A percentile compares a stretch with the other conserved stretches of the same genome.
Conservation (phyloP, 345 rosid species). For the Moricandia arvensis region DNA sequence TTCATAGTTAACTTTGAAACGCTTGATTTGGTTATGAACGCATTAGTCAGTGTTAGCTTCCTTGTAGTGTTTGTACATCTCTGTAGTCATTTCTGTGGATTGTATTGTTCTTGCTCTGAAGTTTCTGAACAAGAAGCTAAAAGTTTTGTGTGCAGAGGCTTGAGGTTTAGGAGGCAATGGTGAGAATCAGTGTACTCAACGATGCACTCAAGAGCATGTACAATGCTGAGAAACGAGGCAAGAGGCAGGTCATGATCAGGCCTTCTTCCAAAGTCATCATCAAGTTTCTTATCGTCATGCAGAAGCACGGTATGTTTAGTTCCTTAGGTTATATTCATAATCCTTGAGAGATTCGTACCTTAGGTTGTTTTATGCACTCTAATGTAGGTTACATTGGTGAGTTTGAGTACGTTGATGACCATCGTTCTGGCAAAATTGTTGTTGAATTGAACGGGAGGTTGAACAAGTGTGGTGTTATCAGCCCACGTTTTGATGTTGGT, state of each 20-base stretch:
- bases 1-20: slow-evolving; percentile 7
- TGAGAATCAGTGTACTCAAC: slow-evolving; percentile 39
- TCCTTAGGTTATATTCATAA: not conserved
- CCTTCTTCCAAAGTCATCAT: slow-evolving; percentile 39
- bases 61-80: not conserved
- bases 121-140: not conserved
- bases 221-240: slow-evolving; percentile 41
- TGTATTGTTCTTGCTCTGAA: not conserved
- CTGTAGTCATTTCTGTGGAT: not conserved
- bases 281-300: slow-evolving; percentile 42
- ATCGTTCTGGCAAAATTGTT: slow-evolving; percentile 52
- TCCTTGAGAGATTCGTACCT: not conserved
- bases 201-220: slow-evolving; percentile 41
- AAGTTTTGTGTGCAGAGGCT: slow-evolving; percentile 1
- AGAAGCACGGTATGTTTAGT: slow-evolving; percentile 31
- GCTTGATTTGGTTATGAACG: not conserved
- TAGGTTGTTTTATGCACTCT: not conserved
- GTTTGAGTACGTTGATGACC: slow-evolving; percentile 57
- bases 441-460: slow-evolving; percentile 54
- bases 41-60: not conserved
- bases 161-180: slow-evolving; percentile 25
- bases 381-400: slow-evolving; percentile 47
- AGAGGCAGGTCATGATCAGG: slow-evolving; percentile 42
- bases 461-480: slow-evolving; percentile 57
- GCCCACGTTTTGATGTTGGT: slow-evolving; percentile 57